Base-by-base conservation (phyloP, 2,329 filamentous ascomycete genomes). In the Nigrospora osmanthi region DNA sequence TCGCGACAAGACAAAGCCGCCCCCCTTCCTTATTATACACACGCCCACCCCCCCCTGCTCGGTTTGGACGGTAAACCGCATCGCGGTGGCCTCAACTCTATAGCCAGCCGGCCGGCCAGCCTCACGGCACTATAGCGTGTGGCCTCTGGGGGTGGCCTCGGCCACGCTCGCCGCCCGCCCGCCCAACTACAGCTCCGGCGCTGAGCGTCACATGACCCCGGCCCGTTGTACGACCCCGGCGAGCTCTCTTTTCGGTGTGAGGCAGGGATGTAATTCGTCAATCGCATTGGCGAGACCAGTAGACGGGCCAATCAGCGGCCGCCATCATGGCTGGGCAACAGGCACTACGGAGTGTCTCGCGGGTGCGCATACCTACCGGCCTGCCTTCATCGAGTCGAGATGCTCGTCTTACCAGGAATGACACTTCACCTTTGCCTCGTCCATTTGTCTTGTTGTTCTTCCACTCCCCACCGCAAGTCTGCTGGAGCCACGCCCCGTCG, bases 351-450 rank as follows among this genome's bases (percentile, higher is more conserved):
- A 37, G 42, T 38, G 36, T 38, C 28, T 44, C 35, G 42, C 42
- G 34, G 42, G 31, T 44, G 42, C 42, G 42, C 34, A 37, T 35
- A 28, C 33, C 40, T 23, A 19, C 36, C 30, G 19, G 34, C 31
- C 40, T 23, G 16, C 36, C 30, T 32, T 35, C 31, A 44, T 38
- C 42, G 42, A 38, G 42, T 44, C 42, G 42, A 44, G 31, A 44
- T 44, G 35, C 35, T 38, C 42, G 42, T 44, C 42, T 44, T 35
- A 44, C 42, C 35, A 35, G 36, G 42, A 44, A 38, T 38, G 42
- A 38, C 42, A 38, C 42, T 44, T 44, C 42, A 34, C 38, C 42
- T 44, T 33, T 23, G 31, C 17, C 42, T 23, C 23, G 23, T 28
- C 38, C 35, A 38, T 44, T 44, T 44, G 42, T 38, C 42, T 44